These are phyloP conservation scores for Neospora caninum DNA, from an alignment of 169 alveolate genomes.

Conservation along the genomic window DNA sequence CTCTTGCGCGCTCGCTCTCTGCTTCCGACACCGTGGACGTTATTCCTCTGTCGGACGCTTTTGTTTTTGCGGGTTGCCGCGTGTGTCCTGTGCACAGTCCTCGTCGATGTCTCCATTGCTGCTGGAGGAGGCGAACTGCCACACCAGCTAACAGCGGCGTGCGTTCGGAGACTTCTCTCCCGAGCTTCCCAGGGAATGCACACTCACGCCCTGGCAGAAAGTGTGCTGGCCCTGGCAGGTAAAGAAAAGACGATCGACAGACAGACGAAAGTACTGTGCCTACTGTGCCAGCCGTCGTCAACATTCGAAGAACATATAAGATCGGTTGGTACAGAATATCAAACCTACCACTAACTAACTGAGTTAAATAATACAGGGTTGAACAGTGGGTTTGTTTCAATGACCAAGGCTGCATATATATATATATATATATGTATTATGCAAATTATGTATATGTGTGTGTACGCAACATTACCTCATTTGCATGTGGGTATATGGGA, in stretches of 20 bases:
- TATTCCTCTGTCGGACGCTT: not conserved
- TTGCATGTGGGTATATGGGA: too few species aligned
- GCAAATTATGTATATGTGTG: not conserved
- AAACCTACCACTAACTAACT: too few species aligned
- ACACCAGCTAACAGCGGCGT: not conserved
- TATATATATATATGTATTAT: not conserved
- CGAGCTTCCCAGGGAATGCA: conserved; percentile 2
- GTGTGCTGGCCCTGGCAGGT: conserved; percentile 24
- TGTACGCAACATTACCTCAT: too few species aligned
- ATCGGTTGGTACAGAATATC: not conserved
- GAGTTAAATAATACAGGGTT: too few species aligned
- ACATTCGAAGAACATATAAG: not conserved
- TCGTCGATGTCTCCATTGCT: conserved; percentile 16
- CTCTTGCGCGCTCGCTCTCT: too few species aligned
- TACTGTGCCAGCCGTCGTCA: too few species aligned
- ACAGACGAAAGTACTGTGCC: too few species aligned
- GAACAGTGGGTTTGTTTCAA: not conserved
- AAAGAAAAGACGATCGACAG: not conserved
- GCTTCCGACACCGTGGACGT: too few species aligned
- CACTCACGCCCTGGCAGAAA: conserved; percentile 20
- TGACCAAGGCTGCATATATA: not conserved
- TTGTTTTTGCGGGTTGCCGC: not conserved
- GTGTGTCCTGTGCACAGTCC: not conserved
- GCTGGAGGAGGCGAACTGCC: conserved; percentile 34
- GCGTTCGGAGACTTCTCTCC: not conserved